phyloP scores from a whole-genome alignment of 1,284 basidiomycete species.

The Xanthoconium separans region DNA sequence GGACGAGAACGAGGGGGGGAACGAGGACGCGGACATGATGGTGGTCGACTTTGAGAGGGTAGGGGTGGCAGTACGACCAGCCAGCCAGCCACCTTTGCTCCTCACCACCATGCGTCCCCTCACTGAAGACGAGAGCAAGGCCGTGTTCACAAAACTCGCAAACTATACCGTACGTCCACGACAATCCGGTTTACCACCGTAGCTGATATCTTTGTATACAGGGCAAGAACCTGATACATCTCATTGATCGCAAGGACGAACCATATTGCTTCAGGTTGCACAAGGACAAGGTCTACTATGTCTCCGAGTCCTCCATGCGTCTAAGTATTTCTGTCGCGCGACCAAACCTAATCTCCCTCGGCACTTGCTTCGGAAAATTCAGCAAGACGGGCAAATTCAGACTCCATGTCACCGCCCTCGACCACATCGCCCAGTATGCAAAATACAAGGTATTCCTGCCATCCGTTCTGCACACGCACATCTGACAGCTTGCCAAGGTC shows the following conservation, averaged over 20 bases:
- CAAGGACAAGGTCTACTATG: constrained; percentile 91
- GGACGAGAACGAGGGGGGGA: constrained; percentile 61
- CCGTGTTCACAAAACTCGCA: constrained; percentile 87
- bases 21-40: constrained; percentile 42
- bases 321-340: constrained; percentile 90
- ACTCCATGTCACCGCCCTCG: constrained; percentile 91
- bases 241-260: constrained; percentile 84
- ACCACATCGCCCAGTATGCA: constrained; percentile 94
- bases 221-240: constrained; percentile 89
- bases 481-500: constrained; percentile 53
- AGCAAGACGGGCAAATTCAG: constrained; percentile 98
- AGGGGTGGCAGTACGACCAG: neutral
- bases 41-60: neutral
- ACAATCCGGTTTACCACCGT: neutral
- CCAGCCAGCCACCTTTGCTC: neutral
- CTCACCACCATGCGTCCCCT: constrained; percentile 67
- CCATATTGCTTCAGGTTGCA: constrained; percentile 90
- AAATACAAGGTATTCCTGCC: constrained; percentile 84
- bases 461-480: neutral
- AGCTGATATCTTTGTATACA: constrained; percentile 27
- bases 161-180: constrained; percentile 76
- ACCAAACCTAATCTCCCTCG: constrained; percentile 90
- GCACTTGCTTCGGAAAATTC: constrained; percentile 98
- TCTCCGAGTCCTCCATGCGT: constrained; percentile 91
- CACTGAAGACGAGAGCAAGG: constrained; percentile 84